Percentiles rank a stretch among this genome's conserved stretches.
phyloP scores from a whole-genome alignment of 139 green algal genomes.

The Raphidocelis subcapitata region DNA sequence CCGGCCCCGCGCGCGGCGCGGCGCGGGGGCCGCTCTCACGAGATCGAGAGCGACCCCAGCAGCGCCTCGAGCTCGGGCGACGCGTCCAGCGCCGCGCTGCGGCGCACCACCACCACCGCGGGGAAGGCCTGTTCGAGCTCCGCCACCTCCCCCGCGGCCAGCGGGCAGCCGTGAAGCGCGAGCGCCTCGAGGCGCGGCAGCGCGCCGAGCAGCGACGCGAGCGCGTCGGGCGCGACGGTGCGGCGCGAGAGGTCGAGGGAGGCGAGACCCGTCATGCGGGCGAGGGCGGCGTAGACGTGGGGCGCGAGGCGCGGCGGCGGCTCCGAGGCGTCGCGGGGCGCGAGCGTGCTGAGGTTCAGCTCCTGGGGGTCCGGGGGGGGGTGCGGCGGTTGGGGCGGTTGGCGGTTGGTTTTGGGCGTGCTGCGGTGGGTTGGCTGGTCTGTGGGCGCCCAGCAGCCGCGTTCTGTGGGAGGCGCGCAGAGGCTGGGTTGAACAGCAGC shows the following conservation, averaged over 20 bases:
- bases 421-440: background rate
- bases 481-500: background rate
- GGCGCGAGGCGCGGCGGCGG: background rate
- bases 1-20: no score
- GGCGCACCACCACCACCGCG: conserved; percentile 5
- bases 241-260: conserved; percentile 23
- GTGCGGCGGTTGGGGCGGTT: background rate
- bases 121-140: conserved; percentile 4
- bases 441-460: background rate
- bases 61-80: conserved; percentile 15
- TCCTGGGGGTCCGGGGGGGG: background rate
- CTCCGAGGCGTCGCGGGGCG: background rate
- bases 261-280: conserved; percentile 12
- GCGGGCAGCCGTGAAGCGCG: conserved; percentile 17
- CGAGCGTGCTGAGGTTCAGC: conserved; percentile 13
- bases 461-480: background rate
- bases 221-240: no score
- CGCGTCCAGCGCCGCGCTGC: conserved; percentile 7
- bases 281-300: background rate
- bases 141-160: conserved; percentile 2
- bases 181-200: conserved; percentile 22
- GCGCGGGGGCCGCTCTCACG: background rate
- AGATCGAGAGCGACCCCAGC: conserved; percentile 9
- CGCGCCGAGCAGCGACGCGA: no score
- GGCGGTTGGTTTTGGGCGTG: background rate